Percentiles rank a stretch among this genome's conserved stretches.
These are phyloP conservation scores for Drechslerella coelobrocha DNA, from an alignment of 2,329 filamentous ascomycete genomes.

Conservation along the genomic window DNA sequence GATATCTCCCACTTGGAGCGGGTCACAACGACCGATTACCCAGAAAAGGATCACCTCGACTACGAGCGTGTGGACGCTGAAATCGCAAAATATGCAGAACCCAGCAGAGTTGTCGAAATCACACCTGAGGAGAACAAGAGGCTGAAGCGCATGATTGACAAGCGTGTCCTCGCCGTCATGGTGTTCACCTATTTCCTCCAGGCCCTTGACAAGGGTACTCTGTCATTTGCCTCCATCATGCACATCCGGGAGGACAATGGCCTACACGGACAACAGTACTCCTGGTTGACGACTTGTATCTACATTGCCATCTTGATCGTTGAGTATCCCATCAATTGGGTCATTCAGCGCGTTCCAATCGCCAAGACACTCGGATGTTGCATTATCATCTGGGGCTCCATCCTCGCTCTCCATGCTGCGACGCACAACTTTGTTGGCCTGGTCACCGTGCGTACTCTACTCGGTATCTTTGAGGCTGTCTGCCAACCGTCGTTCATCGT, in stretches of 20 bases:
- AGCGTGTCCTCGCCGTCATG: slow-evolving; percentile 73
- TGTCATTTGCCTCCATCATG: slow-evolving; percentile 71
- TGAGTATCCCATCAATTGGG: slow-evolving; percentile 74
- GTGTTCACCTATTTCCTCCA: slow-evolving; percentile 76
- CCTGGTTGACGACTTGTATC: slow-evolving; percentile 76
- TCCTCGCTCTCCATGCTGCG: slow-evolving; percentile 68
- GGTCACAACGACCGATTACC: slow-evolving; percentile 56
- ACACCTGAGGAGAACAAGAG: slow-evolving; percentile 67
- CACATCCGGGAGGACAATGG: slow-evolving; percentile 61
- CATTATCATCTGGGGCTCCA: slow-evolving; percentile 70
- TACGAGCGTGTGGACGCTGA: slow-evolving; percentile 71
- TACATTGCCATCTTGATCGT: slow-evolving; percentile 74
- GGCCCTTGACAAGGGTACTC: slow-evolving; percentile 71
- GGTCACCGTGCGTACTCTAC: slow-evolving; percentile 68
- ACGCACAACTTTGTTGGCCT: slow-evolving; percentile 68
- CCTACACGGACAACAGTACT: slow-evolving; percentile 60
- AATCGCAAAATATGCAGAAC: slow-evolving; percentile 71
- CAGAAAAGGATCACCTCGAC: slow-evolving; percentile 64
- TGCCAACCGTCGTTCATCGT: slow-evolving; percentile 74
- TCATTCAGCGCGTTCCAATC: slow-evolving; percentile 69
- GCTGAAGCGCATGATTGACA: slow-evolving; percentile 71
- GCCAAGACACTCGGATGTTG: slow-evolving; percentile 71
- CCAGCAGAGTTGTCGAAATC: slow-evolving; percentile 64
- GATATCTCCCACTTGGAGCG: slow-evolving; percentile 62
- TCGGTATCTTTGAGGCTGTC: slow-evolving; percentile 74